A percentile compares a stretch with the other conserved stretches of the same genome.
Evolutionary conservation across 129 eudicot species (phyloP).

Genomic region (Artemisia tridentata): DNA sequence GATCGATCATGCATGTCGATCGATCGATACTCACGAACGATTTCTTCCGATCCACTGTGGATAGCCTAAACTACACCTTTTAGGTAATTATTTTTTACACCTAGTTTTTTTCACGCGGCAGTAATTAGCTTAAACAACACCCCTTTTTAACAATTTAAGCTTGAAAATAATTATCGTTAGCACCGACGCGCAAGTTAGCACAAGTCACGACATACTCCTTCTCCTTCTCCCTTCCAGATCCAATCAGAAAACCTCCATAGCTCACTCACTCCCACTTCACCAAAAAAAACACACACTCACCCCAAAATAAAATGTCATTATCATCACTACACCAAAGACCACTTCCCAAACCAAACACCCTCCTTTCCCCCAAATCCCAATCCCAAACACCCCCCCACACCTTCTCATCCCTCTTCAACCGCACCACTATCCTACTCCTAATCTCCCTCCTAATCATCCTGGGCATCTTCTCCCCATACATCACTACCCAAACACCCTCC

Average conservation of each 20-base stretch:
- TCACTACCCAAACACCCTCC: constrained; percentile 25
- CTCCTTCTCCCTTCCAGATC: constrained; percentile 26
- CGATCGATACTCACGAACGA: too few relatives aligned
- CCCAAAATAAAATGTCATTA: constrained; percentile 43
- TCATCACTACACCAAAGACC: constrained; percentile 68
- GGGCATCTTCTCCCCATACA: constrained; percentile 61
- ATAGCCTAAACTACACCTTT: too few relatives aligned
- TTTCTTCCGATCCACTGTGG: too few relatives aligned
- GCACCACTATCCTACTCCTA: constrained; percentile 45
- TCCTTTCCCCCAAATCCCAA: constrained; percentile 44
- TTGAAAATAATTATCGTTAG: background rate
- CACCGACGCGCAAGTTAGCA: constrained; percentile 25
- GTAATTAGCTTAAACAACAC: too few relatives aligned
- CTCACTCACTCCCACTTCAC: constrained; percentile 19
- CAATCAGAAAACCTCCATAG: too few relatives aligned
- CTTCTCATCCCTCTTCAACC: constrained; percentile 38
- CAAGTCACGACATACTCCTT: constrained; percentile 1
- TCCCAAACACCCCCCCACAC: constrained; percentile 47
- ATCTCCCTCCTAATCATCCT: constrained; percentile 55
- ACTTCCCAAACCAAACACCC: constrained; percentile 36
- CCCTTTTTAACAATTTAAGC: too few relatives aligned
- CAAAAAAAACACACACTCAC: background rate
- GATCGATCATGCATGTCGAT: too few relatives aligned
- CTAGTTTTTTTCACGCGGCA: too few relatives aligned
- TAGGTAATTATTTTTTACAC: too few relatives aligned